A percentile compares a stretch with the other conserved stretches of the same genome.
Conservation (phyloP, 305 asterid species). For the Solanum hybrid region DNA sequence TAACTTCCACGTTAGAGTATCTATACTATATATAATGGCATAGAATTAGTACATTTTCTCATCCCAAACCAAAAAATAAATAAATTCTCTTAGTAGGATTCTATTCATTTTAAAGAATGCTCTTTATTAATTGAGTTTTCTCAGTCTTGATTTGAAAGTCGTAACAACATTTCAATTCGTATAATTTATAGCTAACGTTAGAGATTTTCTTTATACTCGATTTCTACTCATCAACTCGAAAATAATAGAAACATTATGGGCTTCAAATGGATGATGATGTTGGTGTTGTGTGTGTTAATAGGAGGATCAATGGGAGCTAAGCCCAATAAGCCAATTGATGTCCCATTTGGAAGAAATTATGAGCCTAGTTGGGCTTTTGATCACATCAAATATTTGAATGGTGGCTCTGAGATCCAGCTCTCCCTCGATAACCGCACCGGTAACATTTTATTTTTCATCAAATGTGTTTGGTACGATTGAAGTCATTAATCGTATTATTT, state of each 20-base stretch:
- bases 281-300: constrained; percentile 9
- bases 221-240: background rate
- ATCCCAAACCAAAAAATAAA: background rate
- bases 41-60: background rate
- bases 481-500: background rate
- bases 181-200: background rate
- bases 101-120: background rate
- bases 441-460: background rate
- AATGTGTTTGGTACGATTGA: background rate
- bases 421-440: constrained; percentile 56
- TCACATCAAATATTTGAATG: constrained; percentile 55
- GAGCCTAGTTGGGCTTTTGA: constrained; percentile 73
- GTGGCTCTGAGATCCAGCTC: constrained; percentile 64
- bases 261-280: constrained; percentile 6
- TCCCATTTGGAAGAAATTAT: constrained; percentile 61
- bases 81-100: background rate
- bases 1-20: background rate
- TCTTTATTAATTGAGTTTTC: background rate
- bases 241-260: background rate
- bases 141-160: background rate
- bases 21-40: background rate
- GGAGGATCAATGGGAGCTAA: constrained; percentile 31
- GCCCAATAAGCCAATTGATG: constrained; percentile 39
- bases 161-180: background rate
- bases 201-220: background rate